Base-by-base conservation (phyloP, 176 grass and related monocot genomes). In the Oryza nivara region DNA sequence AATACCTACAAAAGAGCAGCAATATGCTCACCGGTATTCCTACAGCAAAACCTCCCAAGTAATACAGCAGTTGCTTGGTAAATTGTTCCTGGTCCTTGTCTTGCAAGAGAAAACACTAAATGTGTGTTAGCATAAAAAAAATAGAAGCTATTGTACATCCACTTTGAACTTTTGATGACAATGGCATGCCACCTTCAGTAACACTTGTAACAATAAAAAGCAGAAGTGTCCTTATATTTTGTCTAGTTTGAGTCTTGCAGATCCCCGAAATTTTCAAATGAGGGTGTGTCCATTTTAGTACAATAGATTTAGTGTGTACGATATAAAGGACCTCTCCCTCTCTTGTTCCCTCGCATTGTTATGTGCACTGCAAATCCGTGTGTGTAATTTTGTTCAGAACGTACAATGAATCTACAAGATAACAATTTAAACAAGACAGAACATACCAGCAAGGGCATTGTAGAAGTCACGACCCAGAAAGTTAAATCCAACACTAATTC, bases 21-120 rank as follows among this genome's bases (percentile, higher is more conserved):
- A 90, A 86, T 95, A 92, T 92, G 96, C 96, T 95, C 96, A 98
- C 96, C 96, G 91, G 96, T 91, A 98, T 92, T 95, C 93, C 89
- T 87, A 88, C 93, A 87, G 91, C 91, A 90, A 98, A 98, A 82
- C 40, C 88, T 68, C 90, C 93, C 70, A 98, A 72, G 83, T 98
- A 98, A 74, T 95, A 95, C 56, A 98, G 68, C 74, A 95, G 83
- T 80, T 98, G 96, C 73, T 87, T 95, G 48, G 88, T 88, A 88
- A 98, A 98, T 74, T 90, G 93, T 47, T 98, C 91, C 85, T 98
- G 93, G 44, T 98, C 93, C 93, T 98, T 98, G 76, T 92, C 96
- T 98, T 88, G 89, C 80, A 90, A 93, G 82, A 90, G 26, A 91
- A 79, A 91, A 44, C 83, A 86, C 8, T 36, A 78, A 87, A 75